Base-by-base conservation (phyloP, 306 rosid species). In the Hippophae gyantsensis region DNA sequence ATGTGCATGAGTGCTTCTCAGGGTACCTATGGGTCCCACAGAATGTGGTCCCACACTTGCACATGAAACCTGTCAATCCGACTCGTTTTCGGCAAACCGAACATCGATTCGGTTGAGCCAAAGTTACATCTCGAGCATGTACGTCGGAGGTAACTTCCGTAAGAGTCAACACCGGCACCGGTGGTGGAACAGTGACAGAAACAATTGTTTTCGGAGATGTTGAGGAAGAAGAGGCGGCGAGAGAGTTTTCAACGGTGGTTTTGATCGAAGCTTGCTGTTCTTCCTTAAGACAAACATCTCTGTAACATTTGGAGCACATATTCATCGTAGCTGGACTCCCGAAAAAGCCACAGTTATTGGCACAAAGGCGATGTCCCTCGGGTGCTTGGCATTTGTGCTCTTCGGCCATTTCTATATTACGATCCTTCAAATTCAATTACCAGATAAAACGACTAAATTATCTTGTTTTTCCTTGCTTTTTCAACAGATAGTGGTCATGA, bases 11-110 rank as follows among this genome's bases (percentile, higher is more conserved):
- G 76, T 90, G 97, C 60, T 81, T 83, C 83, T 90, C 97, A 25
- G 95, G 95, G 70, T 87, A 87, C 78, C 97, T 70, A 75, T 90
- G 97, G 77, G 64, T 8, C 78, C 97, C 97, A 25, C 97, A 90
- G 14, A 79, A 87, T 63, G 92, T 85, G 64, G 65, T 73, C 40
- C 90, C 97, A 40, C 97, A 90, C 74, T 69, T 76, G 54, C 97
- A 90, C 76, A 65, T 73, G 63, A 90, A 90, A 23, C 96, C 97
- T 42, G 86, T 83, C 76, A 87, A 27, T 46, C 97, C 96, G 67
- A 81, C 81, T 56, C 95, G 86, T 14, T 83, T 87, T n/a, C 87
- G 41, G 49, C 97, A 90, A 12, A 78, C 48, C 40, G 69, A 70
- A 62, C 97, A 90, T 32, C 97, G 85, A 55, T 70, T 85, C 61